Evolutionary conservation across 257 asterid species (phyloP), one percentile per base, ranked within the genome.

Genomic region (Henckelia pumila): DNA sequence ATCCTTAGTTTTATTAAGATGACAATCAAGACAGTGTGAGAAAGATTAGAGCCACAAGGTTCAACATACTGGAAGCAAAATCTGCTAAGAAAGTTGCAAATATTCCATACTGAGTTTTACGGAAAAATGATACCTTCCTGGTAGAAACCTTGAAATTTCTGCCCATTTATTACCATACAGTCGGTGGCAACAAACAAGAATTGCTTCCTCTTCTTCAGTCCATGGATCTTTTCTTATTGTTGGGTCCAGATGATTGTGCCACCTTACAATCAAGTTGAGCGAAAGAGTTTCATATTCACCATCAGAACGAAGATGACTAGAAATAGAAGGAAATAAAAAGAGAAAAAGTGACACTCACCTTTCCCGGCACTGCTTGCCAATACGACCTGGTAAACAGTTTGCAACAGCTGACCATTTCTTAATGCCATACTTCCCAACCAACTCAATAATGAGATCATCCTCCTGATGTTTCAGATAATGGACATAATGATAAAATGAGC

Each of bases 321-420:
- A 37, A 33, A 10, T 47, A 14, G 8, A 61, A 29, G 7, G 19
- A 44, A 44, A 44, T 44, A 44, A 44, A 44, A 44, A 44, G 1
- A 11, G 49, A 44, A 32, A 32, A 44, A 44, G 68, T 59, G 26
- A 60, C 55, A 63, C 76, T 77, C 63, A 90, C 96, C 96, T 91
- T 82, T 91, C 96, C 17, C 97, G 79, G 71, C 96, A 91, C 66
- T 91, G 97, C 87, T 91, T 91, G 61, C 97, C 97, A 64, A 83
- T 91, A 63, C 96, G 96, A 71, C 97, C 97, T 50, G 81, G 89
- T 78, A 91, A 69, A 67, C 24, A 67, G 68, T 80, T 80, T 30
- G 96, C 93, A 61, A 91, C 84, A 40, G 66, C 4, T 26, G 96
- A 85, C 96, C 98, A 91, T 66, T 77, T 89, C 79, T 73, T 85